These are phyloP conservation scores for Arthroderma sp. DNA, from an alignment of 2,329 filamentous ascomycete genomes.

Conservation along the genomic window DNA sequence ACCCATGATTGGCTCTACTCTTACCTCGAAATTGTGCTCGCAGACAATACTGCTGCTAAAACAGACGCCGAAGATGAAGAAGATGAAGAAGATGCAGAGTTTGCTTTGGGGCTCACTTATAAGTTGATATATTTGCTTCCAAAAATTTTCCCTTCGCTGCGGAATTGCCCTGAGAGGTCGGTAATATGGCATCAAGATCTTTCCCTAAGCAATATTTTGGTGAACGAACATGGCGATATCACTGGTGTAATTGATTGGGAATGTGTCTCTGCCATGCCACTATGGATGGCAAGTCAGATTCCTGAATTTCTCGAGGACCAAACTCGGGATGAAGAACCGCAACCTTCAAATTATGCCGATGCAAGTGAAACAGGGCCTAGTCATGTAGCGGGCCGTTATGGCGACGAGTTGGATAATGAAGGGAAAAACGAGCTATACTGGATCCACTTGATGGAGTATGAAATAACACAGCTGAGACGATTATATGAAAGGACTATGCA, in stretches of 20 bases:
- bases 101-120: slow-evolving; percentile 13
- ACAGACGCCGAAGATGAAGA: slow-evolving; percentile 4
- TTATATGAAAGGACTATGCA: slow-evolving; percentile 5
- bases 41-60: slow-evolving; percentile 15
- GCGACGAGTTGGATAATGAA: slow-evolving; percentile 2
- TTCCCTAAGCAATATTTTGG: slow-evolving; percentile 27
- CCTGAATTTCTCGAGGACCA: slow-evolving; percentile 23
- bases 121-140: slow-evolving; percentile 20
- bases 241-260: slow-evolving; percentile 34
- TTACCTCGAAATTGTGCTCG: no score
- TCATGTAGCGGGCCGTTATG: neutral
- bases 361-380: neutral
- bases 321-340: slow-evolving; percentile 1
- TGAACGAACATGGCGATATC: slow-evolving; percentile 24
- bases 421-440: slow-evolving; percentile 3
- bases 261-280: slow-evolving; percentile 28
- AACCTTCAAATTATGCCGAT: neutral
- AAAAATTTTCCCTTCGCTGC: slow-evolving; percentile 14
- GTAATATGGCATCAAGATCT: slow-evolving; percentile 29
- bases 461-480: slow-evolving; percentile 5
- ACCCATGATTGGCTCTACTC: slow-evolving; percentile 22
- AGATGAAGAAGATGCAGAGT: slow-evolving; percentile 19
- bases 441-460: slow-evolving; percentile 7
- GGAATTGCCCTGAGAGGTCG: slow-evolving; percentile 16
- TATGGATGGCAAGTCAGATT: slow-evolving; percentile 24